Base-by-base conservation (phyloP, 2,329 filamentous ascomycete genomes). In the Coniochaeta ligniaria region DNA sequence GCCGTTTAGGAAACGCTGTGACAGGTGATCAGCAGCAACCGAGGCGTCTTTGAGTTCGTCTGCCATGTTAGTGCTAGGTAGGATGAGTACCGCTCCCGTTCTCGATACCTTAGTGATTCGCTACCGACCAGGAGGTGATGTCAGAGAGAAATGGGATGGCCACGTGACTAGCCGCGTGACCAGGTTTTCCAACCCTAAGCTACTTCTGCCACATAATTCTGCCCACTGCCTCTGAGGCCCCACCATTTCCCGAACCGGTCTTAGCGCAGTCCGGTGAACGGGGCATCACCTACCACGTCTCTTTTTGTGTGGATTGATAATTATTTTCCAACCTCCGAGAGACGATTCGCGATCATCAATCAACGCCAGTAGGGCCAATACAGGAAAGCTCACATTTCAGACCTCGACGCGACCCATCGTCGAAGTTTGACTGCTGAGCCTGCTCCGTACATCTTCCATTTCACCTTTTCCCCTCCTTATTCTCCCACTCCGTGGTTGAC, bases 401-500 rank as follows among this genome's bases (percentile, higher is more conserved):
- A 61, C 63, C 60, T 64, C 63, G 63, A 60, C 61, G 61, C 61
- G 36, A 56, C 58, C 38, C 61, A 63, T 64, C 63, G 57, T 62
- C 61, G 66, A 66, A 65, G 65, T 66, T 66, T 68, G 66, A 61
- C 60, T 63, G 60, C 61, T 60, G 63, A 63, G 58, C 58, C 35
- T 41, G 38, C 54, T 35, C 54, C 54, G 35, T 22, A 56, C 54
- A 55, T 56, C 54, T 56, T 56, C 22, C 24, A 52, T n/a, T 52
- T 52, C 47, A 52, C 22, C 31, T 57, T 57, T 58, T 60, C 47
- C 56, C 55, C 57, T 59, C 47, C 45, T 60, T 60, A 55, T 57
- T 31, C 45, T 60, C 61, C 59, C 58, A 59, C 61, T 60, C 63
- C 62, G 60, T 63, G 65, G 62, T 64, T 64, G 70, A 69, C 72